These are phyloP conservation scores for Bryum argenteum DNA, from an alignment of 225 moss, liverwort and hornwort genomes.

Conservation along the genomic window DNA sequence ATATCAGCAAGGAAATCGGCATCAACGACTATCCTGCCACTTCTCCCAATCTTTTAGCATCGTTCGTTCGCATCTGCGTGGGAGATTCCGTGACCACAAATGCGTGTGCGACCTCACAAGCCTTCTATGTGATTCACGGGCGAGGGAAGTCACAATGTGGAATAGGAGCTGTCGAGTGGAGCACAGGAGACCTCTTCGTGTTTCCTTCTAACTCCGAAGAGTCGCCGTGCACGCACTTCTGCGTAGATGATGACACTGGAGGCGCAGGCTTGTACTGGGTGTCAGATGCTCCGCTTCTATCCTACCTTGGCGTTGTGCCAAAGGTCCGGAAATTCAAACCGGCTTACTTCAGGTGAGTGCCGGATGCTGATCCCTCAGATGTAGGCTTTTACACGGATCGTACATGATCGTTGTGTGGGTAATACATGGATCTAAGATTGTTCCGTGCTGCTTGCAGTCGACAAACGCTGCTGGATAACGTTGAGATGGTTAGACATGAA, in stretches of 20 bases:
- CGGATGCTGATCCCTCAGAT: no score
- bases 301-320: constrained; percentile 66
- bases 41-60: constrained; percentile 63
- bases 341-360: constrained; percentile 47
- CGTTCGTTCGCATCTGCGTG: constrained; percentile 52
- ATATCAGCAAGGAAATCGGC: constrained; percentile 50
- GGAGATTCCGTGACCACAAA: constrained; percentile 56
- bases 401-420: no score
- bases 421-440: neutral
- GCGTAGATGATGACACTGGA: constrained; percentile 52
- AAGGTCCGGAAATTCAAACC: constrained; percentile 53
- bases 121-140: constrained; percentile 66
- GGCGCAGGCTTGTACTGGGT: constrained; percentile 71
- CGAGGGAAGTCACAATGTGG: constrained; percentile 39
- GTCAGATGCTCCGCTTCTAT: constrained; percentile 57
- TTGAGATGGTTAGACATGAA: constrained; percentile 58
- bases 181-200: constrained; percentile 62
- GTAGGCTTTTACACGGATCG: neutral
- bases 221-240: constrained; percentile 49
- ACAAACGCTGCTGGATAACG: constrained; percentile 55
- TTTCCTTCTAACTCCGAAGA: constrained; percentile 50
- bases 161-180: constrained; percentile 57
- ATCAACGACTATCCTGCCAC: constrained; percentile 56
- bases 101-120: constrained; percentile 61
- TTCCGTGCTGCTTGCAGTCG: constrained; percentile 34